Evolutionary conservation across 2,329 filamentous ascomycete species (phyloP), one percentile per base, ranked within the genome.

Genomic region (Lasiodiplodia gonubiensis): DNA sequence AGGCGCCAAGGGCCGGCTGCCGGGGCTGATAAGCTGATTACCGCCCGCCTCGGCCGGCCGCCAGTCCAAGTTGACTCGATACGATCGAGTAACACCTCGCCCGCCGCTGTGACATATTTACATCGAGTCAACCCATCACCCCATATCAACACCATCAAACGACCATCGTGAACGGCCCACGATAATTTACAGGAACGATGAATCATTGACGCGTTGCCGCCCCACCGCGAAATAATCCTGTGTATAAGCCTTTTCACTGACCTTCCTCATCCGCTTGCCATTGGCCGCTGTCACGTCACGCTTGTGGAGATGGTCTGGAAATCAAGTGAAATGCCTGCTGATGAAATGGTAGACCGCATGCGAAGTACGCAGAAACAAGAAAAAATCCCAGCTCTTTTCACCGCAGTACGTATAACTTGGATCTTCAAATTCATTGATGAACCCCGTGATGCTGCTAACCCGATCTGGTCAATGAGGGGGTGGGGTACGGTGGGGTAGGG

Each of bases 141-240:
- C 39, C 59, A 51, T 63, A 63, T 63, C 59, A 63, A 63, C 59
- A 63, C 59, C 59, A 63, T 63, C 46, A 37, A 51, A 49, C 42
- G 42, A 35, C 42, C 54, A 51, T 63, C 59, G 42, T 49, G 57
- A 49, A 16, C 33, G 21, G 2, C 55, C 39, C 57, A 39, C 42
- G 59, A 63, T 51, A 63, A 63, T 25, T 14, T 23, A 0, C 12
- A 51, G 46, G 59, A 48, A 51, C 27, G 16, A 6, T 23, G 57
- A 46, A 3, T 46, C 55, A 23, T 11, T 14, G 18, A 8, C 42
- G 7, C 10, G n/a, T 3, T 21, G 42, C 42, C 42, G 42, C 18
- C 42, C 42, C 42, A n/a, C n/a, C 10, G 7, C n/a, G 10, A 4
- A n/a, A 46, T 46, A 46, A 21, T 46, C 18, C 4, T 8, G 18